Evolutionary conservation across 768 basidiomycete genomes (phyloP).

Genomic region (Pleurotus ostreatus): DNA sequence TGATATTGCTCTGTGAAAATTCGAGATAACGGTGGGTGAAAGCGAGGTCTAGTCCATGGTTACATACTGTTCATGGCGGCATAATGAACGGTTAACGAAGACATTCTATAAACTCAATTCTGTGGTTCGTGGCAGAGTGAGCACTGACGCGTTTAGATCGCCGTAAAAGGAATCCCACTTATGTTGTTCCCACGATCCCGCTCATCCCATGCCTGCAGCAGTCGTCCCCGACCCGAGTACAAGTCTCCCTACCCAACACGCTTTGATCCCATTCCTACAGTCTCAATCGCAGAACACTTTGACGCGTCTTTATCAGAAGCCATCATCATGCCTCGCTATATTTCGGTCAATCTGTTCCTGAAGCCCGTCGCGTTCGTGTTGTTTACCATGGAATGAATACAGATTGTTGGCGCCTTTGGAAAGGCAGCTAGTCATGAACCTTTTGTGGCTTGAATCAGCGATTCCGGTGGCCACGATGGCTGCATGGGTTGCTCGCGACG

Average conservation of each 20-base stretch:
- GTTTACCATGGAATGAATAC: slow-evolving; percentile 17
- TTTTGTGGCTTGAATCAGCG: slow-evolving; percentile 83
- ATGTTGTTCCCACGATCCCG: slow-evolving; percentile 17
- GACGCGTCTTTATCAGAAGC: slow-evolving; percentile 75
- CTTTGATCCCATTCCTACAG: slow-evolving; percentile 75
- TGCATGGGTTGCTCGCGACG: slow-evolving; percentile 73
- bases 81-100: slow-evolving; percentile 48
- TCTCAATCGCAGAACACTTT: slow-evolving; percentile 76
- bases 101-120: slow-evolving; percentile 25
- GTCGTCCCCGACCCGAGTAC: slow-evolving; percentile 20
- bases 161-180: background rate
- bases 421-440: slow-evolving; percentile 81
- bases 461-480: slow-evolving; percentile 65
- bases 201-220: slow-evolving; percentile 22
- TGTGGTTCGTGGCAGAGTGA: background rate
- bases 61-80: slow-evolving; percentile 67
- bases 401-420: slow-evolving; percentile 78
- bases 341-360: slow-evolving; percentile 59
- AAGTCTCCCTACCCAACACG: slow-evolving; percentile 42
- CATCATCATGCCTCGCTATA: slow-evolving; percentile 87
- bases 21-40: slow-evolving; percentile 4
- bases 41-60: background rate
- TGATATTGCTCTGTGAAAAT: slow-evolving; percentile 56
- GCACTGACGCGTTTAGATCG: slow-evolving; percentile 9
- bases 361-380: slow-evolving; percentile 5